A percentile compares a stretch with the other conserved stretches of the same genome.
Conservation (phyloP, 306 rosid species). For the Vigna mungo region DNA sequence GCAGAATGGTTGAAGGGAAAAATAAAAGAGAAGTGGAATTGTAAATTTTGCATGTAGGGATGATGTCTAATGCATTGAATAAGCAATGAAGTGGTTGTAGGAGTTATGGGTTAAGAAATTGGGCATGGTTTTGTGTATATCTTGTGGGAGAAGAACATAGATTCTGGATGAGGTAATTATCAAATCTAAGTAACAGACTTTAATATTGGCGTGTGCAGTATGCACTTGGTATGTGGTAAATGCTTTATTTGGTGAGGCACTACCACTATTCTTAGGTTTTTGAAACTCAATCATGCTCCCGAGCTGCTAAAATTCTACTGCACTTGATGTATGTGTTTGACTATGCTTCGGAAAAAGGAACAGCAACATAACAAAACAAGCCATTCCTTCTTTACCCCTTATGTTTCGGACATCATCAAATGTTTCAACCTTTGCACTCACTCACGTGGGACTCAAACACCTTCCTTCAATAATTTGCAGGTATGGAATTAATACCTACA, state of each 20-base stretch:
- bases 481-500: slow-evolving; percentile 33
- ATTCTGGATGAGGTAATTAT: slow-evolving; percentile 79
- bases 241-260: slow-evolving; percentile 83
- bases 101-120: slow-evolving; percentile 33
- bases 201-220: slow-evolving; percentile 72
- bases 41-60: slow-evolving; percentile 37
- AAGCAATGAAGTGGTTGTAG: slow-evolving; percentile 25
- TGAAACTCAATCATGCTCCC: slow-evolving; percentile 69
- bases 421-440: slow-evolving; percentile 12
- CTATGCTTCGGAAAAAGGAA: slow-evolving; percentile 59
- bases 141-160: slow-evolving; percentile 73
- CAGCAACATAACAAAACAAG: slow-evolving; percentile 59
- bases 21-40: slow-evolving; percentile 31
- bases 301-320: slow-evolving; percentile 55
- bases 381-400: slow-evolving; percentile 45
- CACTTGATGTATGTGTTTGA: slow-evolving; percentile 73
- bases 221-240: slow-evolving; percentile 66
- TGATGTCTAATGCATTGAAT: slow-evolving; percentile 46
- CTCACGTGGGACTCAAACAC: slow-evolving; percentile 3
- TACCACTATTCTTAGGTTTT: slow-evolving; percentile 54
- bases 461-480: slow-evolving; percentile 32
- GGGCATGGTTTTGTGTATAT: slow-evolving; percentile 51
- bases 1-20: slow-evolving; percentile 28
- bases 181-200: slow-evolving; percentile 60
- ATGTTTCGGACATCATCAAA: background rate